These are phyloP conservation scores for Sphaerobolus stellatus DNA, from an alignment of 1,284 basidiomycete species.

Conservation along the genomic window DNA sequence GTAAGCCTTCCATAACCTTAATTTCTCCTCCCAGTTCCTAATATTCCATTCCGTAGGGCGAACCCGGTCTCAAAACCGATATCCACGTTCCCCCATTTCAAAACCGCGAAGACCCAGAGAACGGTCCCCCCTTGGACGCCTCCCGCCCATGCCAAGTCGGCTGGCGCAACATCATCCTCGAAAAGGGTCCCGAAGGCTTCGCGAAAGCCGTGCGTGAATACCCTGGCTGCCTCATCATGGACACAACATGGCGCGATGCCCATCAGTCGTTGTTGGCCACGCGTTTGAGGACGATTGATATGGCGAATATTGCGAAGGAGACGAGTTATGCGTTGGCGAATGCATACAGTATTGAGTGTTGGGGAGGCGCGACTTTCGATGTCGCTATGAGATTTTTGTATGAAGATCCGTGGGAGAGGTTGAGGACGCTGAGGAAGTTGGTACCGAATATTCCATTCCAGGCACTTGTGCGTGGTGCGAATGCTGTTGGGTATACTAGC, in stretches of 20 bases:
- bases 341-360: conserved; percentile 97
- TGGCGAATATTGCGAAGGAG: conserved; percentile 98
- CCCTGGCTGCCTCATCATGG: conserved; percentile 94
- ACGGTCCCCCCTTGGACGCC: conserved; percentile 76
- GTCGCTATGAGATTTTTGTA: conserved; percentile 99
- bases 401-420: conserved; percentile 99
- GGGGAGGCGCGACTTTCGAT: conserved; percentile 99
- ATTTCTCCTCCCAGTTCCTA: conserved; percentile 3
- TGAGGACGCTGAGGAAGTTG: conserved; percentile 91
- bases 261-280: conserved; percentile 98
- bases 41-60: conserved; percentile 54
- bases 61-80: conserved; percentile 92
- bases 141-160: conserved; percentile 83
- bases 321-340: conserved; percentile 94
- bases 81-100: conserved; percentile 82
- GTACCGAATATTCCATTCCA: conserved; percentile 99
- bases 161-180: conserved; percentile 99
- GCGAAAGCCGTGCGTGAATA: conserved; percentile 98
- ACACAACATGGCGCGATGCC: conserved; percentile 99
- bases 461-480: conserved; percentile 97
- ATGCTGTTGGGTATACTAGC: conserved; percentile 98
- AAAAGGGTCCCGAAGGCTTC: conserved; percentile 97
- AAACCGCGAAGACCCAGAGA: conserved; percentile 72
- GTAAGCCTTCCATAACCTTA: conserved; percentile 33
- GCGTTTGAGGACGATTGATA: conserved; percentile 93